These are phyloP conservation scores for Lasiodiplodia theobromae DNA, from an alignment of 2,329 filamentous ascomycete genomes.

Conservation along the genomic window DNA sequence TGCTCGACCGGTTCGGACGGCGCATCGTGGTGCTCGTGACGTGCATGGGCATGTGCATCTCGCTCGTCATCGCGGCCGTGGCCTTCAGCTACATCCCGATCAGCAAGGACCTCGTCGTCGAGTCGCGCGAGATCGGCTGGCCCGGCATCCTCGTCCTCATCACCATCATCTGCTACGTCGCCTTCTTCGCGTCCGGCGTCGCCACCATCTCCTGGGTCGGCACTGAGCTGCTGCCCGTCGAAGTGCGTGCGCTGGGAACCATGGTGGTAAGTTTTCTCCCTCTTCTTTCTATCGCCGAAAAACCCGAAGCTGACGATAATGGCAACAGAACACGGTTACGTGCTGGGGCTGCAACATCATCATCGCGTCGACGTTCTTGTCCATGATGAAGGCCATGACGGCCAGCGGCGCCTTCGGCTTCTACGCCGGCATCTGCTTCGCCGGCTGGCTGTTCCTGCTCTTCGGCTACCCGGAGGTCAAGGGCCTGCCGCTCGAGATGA, in stretches of 20 bases:
- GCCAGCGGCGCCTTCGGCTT: conserved; percentile 49
- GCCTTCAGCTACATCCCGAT: conserved; percentile 58
- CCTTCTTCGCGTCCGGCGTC: conserved; percentile 44
- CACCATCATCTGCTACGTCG: conserved; percentile 48
- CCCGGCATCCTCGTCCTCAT: conserved; percentile 46
- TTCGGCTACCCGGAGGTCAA: conserved; percentile 51
- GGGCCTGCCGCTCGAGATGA: conserved; percentile 47
- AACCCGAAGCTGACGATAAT: neutral
- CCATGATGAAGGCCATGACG: conserved; percentile 48
- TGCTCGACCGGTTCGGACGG: conserved; percentile 82
- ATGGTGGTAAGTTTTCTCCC: conserved; percentile 42
- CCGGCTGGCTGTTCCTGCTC: conserved; percentile 48
- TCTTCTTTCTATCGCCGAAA: too few species aligned
- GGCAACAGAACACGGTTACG: conserved; percentile 32
- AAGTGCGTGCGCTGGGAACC: conserved; percentile 47
- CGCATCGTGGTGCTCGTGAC: conserved; percentile 67
- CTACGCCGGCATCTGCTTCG: conserved; percentile 50
- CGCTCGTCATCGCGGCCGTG: conserved; percentile 74
- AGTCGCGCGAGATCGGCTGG: conserved; percentile 41
- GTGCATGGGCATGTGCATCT: conserved; percentile 69
- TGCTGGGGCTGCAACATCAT: conserved; percentile 42
- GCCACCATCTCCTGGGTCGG: conserved; percentile 48
- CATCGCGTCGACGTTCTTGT: conserved; percentile 48
- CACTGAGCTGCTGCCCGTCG: conserved; percentile 47
- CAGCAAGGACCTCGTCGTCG: conserved; percentile 43